Evolutionary conservation across 768 basidiomycete species (phyloP).

Genomic region (Calocera viscosa): DNA sequence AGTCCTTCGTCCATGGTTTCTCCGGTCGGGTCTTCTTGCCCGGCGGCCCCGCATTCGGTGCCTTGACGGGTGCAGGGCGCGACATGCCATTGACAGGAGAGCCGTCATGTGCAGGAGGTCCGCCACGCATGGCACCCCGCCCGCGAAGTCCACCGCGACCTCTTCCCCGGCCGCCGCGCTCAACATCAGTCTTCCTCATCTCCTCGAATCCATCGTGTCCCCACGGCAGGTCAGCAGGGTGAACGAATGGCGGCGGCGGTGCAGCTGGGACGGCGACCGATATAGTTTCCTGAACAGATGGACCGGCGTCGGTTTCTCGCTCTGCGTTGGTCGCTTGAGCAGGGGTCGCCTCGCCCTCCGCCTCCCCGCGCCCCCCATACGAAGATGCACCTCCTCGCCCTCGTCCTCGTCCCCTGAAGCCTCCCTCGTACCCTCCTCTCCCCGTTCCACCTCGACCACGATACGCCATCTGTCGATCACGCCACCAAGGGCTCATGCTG

Average conservation of each 20-base stretch:
- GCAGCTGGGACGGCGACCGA: constrained; percentile 5
- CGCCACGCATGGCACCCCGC: constrained; percentile 14
- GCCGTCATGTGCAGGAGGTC: neutral
- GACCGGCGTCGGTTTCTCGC: constrained; percentile 23
- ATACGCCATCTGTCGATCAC: constrained; percentile 46
- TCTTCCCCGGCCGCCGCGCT: constrained; percentile 31
- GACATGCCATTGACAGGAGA: neutral
- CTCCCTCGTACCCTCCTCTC: constrained; percentile 34
- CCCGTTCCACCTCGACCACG: constrained; percentile 51
- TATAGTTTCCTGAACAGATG: neutral
- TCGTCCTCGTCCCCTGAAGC: constrained; percentile 47
- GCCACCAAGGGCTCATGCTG: constrained; percentile 79
- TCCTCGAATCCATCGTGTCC: constrained; percentile 83
- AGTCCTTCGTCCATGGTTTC: neutral
- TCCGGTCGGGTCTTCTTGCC: neutral
- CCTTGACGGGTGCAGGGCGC: neutral
- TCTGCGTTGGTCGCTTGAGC: constrained; percentile 21
- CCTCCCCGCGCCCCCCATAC: constrained; percentile 12
- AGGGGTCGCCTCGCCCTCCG: constrained; percentile 17
- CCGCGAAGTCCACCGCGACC: constrained; percentile 32
- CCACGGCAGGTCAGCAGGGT: constrained; percentile 47
- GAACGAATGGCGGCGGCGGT: constrained; percentile 35
- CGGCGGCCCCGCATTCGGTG: neutral
- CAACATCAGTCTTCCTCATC: constrained; percentile 64
- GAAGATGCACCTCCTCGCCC: constrained; percentile 38